phyloP scores from a whole-genome alignment of 345 rosid species.

The Noccaea caerulescens region DNA sequence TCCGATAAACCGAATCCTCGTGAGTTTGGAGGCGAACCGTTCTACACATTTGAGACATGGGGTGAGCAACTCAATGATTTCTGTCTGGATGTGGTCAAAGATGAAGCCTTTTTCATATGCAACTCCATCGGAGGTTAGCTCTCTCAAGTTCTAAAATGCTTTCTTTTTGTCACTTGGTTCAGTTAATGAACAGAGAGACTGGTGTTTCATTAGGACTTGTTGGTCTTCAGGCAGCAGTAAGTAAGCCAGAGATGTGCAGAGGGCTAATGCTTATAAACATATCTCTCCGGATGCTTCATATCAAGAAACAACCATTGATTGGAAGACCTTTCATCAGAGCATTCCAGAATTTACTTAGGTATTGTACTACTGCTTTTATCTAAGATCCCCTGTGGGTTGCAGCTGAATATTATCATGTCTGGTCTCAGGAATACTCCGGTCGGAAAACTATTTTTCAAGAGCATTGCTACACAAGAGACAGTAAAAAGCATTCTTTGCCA shows the following conservation, averaged over 20 bases:
- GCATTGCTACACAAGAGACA: conserved; percentile 72
- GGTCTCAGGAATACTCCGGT: conserved; percentile 67
- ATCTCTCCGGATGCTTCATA: conserved; percentile 87
- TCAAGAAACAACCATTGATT: conserved; percentile 77
- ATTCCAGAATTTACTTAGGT: conserved; percentile 88
- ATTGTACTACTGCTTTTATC: not conserved
- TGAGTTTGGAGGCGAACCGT: conserved; percentile 58
- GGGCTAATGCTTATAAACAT: conserved; percentile 76
- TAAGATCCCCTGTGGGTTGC: conserved; percentile 13
- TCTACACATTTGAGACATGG: conserved; percentile 93
- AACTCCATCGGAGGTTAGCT: conserved; percentile 90
- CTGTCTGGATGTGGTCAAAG: conserved; percentile 69
- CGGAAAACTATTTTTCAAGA: conserved; percentile 65
- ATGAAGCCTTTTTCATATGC: conserved; percentile 81
- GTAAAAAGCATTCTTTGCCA: conserved; percentile 73
- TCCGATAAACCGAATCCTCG: conserved; percentile 87
- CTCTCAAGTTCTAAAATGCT: conserved; percentile 13
- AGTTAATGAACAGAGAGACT: conserved; percentile 19
- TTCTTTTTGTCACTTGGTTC: not conserved
- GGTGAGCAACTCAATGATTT: conserved; percentile 79
- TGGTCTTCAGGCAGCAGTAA: conserved; percentile 93
- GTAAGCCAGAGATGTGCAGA: conserved; percentile 63
- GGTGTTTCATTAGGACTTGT: conserved; percentile 62
- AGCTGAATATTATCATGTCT: conserved; percentile 22
- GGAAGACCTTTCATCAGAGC: conserved; percentile 78